Conservation (phyloP, 1,284 basidiomycete genomes). For the Cutaneotrichosporon sp. region DNA sequence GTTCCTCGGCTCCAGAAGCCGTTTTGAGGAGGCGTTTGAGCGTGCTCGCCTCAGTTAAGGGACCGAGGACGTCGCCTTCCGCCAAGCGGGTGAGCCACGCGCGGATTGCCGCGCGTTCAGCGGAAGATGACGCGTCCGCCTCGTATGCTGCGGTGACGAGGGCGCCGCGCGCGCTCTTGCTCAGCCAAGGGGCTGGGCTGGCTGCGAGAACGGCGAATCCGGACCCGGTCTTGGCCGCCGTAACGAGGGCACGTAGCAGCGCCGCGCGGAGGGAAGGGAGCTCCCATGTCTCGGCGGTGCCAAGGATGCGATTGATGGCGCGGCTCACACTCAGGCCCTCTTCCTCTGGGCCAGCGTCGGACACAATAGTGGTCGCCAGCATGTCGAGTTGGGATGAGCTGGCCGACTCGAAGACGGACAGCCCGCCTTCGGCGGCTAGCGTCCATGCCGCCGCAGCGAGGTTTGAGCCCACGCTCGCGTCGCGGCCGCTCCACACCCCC, state of each 20-base stretch:
- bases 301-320: slow-evolving; percentile 15
- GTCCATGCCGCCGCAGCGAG: slow-evolving; percentile 31
- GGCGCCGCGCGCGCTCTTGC: slow-evolving; percentile 18
- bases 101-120: slow-evolving; percentile 17
- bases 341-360: not conserved
- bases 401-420: slow-evolving; percentile 26
- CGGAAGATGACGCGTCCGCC: slow-evolving; percentile 9
- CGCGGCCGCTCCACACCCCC: slow-evolving; percentile 19
- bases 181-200: slow-evolving; percentile 22
- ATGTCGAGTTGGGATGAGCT: slow-evolving; percentile 20
- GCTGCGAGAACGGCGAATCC: slow-evolving; percentile 23
- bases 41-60: slow-evolving; percentile 15
- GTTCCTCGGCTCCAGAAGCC: not conserved
- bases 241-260: slow-evolving; percentile 19
- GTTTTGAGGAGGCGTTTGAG: slow-evolving; percentile 20
- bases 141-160: slow-evolving; percentile 26
- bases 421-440: slow-evolving; percentile 25
- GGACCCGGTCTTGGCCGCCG: not conserved
- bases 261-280: slow-evolving; percentile 18
- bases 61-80: slow-evolving; percentile 21
- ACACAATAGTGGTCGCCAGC: slow-evolving; percentile 12
- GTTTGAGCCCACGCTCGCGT: slow-evolving; percentile 15
- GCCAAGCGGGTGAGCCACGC: slow-evolving; percentile 27
- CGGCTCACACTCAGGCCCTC: slow-evolving; percentile 5
- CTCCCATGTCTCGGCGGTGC: slow-evolving; percentile 25